Base-by-base conservation (phyloP, 1,284 basidiomycete genomes). In the Leccinum huronense region DNA sequence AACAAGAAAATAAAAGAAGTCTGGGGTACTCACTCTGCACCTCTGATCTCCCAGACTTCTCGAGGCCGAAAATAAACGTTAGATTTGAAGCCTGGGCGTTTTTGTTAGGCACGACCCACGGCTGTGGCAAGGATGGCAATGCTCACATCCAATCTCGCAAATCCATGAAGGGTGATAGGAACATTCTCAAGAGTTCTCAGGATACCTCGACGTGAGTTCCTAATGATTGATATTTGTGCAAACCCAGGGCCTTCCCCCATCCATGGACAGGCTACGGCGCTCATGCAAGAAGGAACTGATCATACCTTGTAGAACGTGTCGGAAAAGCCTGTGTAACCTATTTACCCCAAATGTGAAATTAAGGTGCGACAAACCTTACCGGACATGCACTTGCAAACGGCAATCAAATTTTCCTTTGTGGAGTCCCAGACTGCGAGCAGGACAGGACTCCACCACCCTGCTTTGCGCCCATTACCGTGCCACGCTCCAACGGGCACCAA, bases 391-490 rank as follows among this genome's bases (percentile, higher is more conserved):
- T 97, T 97, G 78, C 93, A 95, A 45, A 96, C 84, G 0, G 91
- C 94, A 60, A 94, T 87, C 64, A 90, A 82, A 56, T 80, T 84
- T 14, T 88, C 93, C 3, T 80, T 83, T 63, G 84, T 82, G 16
- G 87, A 80, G 72, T 97, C 90, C 82, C 93, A 91, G 59, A 90
- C 77, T 9, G 90, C 95, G 36, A 97, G 83, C 13, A 98, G 80
- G 69, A 97, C 88, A 0, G 95, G 95, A 67, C 88, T 91, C 94
- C 95, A 98, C 94, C 94, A 97, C 33, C 86, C 84, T 9, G 89
- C 90, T 77, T 97, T 98, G 40, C 94, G 80, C n/a, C 95, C 95
- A 76, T 90, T 91, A 54, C 95, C 95, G 78, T 96, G 88, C 94
- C 92, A 96, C 19, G 91, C 93, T 42, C 89, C 93, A 64, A 93